Base-by-base conservation (phyloP, 1,139 yeast genomes). In the Suhomyces bolitotheri region DNA sequence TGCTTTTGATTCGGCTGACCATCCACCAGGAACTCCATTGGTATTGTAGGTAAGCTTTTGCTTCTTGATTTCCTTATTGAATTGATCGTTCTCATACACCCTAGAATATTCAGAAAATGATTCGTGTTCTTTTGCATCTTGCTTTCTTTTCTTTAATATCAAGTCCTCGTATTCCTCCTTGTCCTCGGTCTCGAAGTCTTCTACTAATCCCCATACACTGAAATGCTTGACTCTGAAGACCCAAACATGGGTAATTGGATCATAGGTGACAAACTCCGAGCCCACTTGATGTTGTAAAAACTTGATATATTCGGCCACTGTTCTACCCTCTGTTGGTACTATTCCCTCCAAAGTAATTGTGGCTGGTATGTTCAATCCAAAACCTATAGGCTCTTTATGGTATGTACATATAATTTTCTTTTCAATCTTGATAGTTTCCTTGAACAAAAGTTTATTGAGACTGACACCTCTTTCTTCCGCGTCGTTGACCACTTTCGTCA, bases 171-270 rank as follows among this genome's bases (percentile, higher is more conserved):
- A 34, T 28, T 62, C 62, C 39, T 57, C 71, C 38, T 73, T 80
- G 23, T 73, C 73, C 24, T 77, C 78, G 6, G 70, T 76, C 39
- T 78, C 82, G 27, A 76, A 80, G 17, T 80, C 85, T 40, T 82
- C 89, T 14, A 82, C 73, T 30, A 92, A 63, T 3, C 97, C 97
- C 96, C 97, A 92, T 5, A 84, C 76, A 63, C 96, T 88, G 53
- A 92, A 92, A 64, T 92, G 98, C 45, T 84, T 80, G 1, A 92
- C 97, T 49, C 71, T 77, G 59, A 88, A 89, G 0, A 84, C 80
- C 89, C 92, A 89, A 6, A 75, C 61, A 16, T 86, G 86, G n/a
- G 78, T 76, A 15, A 78, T 70, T 1, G 89, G 90, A 50, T 84
- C 90, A 54, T 82, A 89, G 4, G 90, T 81, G 7, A 89, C 67